Conservation (phyloP, 345 rosid genomes). For the Anacardium occidentale region DNA sequence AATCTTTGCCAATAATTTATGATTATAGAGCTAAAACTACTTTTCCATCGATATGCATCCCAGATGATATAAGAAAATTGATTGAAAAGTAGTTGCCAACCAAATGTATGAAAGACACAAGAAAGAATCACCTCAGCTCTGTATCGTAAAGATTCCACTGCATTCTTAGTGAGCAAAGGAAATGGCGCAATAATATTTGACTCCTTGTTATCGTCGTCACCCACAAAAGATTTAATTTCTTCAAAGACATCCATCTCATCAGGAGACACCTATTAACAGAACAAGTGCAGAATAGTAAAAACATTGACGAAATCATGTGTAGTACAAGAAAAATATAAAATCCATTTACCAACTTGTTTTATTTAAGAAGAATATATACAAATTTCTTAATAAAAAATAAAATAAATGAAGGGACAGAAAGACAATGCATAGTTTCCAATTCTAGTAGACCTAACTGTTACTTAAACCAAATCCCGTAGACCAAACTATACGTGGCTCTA, state of each 20-base stretch:
- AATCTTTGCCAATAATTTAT: background rate
- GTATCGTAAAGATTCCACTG: slow-evolving; percentile 81
- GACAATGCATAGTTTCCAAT: too few species aligned
- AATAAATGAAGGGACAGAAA: background rate
- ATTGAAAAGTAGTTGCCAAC: background rate
- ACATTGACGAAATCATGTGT: background rate
- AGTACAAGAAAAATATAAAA: background rate
- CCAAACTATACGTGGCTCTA: too few species aligned
- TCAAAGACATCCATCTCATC: slow-evolving; percentile 79
- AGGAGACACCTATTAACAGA: slow-evolving; percentile 60
- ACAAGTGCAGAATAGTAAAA: slow-evolving; percentile 17
- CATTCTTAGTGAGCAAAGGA: slow-evolving; percentile 69
- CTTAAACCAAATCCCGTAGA: too few species aligned
- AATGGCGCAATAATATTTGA: slow-evolving; percentile 50
- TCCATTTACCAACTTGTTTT: background rate
- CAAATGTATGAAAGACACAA: background rate
- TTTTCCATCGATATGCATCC: background rate
- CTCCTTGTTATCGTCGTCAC: slow-evolving; percentile 54
- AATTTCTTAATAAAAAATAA: background rate
- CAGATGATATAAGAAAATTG: background rate
- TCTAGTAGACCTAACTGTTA: too few species aligned
- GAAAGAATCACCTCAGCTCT: slow-evolving; percentile 74
- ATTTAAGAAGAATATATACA: slow-evolving; percentile 2
- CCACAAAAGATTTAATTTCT: slow-evolving; percentile 66
- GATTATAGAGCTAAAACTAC: slow-evolving; percentile 1